phyloP scores from a whole-genome alignment of 176 grass and related monocot genomes.

The Oryza australiensis region DNA sequence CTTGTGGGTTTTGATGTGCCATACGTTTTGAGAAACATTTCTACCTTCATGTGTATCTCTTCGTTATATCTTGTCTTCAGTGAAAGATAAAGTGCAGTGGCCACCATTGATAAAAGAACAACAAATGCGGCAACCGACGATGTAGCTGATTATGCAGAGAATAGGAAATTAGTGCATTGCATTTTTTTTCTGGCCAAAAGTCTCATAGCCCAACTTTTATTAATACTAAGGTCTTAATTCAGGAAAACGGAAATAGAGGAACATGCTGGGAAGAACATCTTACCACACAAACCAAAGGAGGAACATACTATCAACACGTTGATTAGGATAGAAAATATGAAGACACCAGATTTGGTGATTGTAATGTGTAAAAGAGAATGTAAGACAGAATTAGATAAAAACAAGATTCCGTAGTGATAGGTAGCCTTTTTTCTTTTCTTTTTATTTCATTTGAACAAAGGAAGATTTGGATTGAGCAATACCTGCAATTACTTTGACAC shows the following conservation, averaged over 20 bases:
- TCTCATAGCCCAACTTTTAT: background rate
- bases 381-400: too few relatives aligned
- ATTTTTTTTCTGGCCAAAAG: background rate
- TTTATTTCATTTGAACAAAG: background rate
- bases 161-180: background rate
- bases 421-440: background rate
- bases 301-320: background rate
- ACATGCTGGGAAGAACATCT: background rate
- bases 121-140: background rate
- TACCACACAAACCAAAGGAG: background rate
- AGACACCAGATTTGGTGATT: too few relatives aligned
- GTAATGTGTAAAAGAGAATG: too few relatives aligned
- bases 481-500: background rate
- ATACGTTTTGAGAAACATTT: constrained; percentile 66
- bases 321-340: background rate
- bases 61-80: constrained; percentile 27
- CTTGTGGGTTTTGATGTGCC: constrained; percentile 54
- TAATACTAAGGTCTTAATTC: background rate
- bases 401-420: background rate
- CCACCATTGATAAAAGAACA: background rate
- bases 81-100: constrained; percentile 3
- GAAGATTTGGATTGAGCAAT: background rate
- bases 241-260: background rate
- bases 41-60: constrained; percentile 47
- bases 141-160: constrained; percentile 28